Conservation (phyloP, 2,329 filamentous ascomycete genomes). For the Penicillium brevicompactum region DNA sequence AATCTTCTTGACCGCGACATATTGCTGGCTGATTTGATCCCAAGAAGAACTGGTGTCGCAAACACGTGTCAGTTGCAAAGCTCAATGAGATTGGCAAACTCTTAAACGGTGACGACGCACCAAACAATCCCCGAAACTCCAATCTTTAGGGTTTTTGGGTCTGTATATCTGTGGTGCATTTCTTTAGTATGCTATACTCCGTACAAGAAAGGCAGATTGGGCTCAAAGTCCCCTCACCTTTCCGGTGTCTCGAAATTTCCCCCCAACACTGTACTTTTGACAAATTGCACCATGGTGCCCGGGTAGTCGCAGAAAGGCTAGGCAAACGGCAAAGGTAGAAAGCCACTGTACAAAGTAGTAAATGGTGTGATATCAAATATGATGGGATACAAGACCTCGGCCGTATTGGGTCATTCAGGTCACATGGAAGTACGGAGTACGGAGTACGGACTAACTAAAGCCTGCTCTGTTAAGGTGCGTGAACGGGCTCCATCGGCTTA, state of each 20-base stretch:
- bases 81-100: background rate
- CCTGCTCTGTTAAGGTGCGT: background rate
- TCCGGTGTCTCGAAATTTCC: background rate
- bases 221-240: background rate
- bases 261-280: background rate
- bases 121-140: constrained; percentile 3
- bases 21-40: constrained; percentile 92
- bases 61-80: background rate
- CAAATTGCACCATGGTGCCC: background rate
- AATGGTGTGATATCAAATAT: too few relatives aligned
- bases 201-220: background rate
- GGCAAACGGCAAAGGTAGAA: background rate
- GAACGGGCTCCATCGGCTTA: background rate
- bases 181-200: too few relatives aligned
- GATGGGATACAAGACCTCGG: too few relatives aligned
- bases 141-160: background rate
- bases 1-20: constrained; percentile 98
- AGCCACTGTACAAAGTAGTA: too few relatives aligned
- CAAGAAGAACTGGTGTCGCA: constrained; percentile 74
- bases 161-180: background rate
- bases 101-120: background rate
- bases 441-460: background rate
- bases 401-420: background rate
- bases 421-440: background rate
- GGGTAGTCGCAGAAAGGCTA: too few relatives aligned